Base-by-base conservation (phyloP, 352 stramenopile species). In the Globisporangium okanoganense region DNA sequence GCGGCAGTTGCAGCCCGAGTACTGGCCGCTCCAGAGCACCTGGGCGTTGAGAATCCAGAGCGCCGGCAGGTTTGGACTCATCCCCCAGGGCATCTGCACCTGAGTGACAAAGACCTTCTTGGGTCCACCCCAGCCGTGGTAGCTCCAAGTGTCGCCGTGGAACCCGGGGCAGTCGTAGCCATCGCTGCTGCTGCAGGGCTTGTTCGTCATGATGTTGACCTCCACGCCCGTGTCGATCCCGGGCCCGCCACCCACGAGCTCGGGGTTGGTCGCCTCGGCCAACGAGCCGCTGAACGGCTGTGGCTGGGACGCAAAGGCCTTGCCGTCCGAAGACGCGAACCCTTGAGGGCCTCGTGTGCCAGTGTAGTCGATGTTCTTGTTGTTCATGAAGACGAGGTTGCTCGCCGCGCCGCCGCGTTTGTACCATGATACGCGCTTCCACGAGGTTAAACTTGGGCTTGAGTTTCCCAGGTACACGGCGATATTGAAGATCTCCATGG, bases 341-440 rank as follows among this genome's bases (percentile, higher is more conserved):
- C 76, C 71, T 61, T 92, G 82, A 0, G 82, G 82, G 9, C 78
- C 72, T 53, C 78, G 73, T 13, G 49, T 4, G 33, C 61, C 59
- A n/a, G 58, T 45, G 5, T 85, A 90, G 63, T 89, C 82, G 10
- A 88, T 65, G 65, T 89, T 89, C 71, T 75, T 76, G 71, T 92
- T 92, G 76, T 86, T 86, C 74, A 92, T 74, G 64, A 92, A 92
- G 13, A 83, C 61, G 16, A 92, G 54, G 67, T 92, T 92, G 5
- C 74, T 70, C 1, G 66, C 69, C 7, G 58, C 61, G 27, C 66
- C 64, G 33, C 65, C 45, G 18, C 72, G 62, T 1, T 55, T 73
- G 70, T 85, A 92, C 16, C 61, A 87, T 14, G 82, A 92, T 10
- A 84, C 76, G 9, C 69, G 67, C 3, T 53, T 65, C 78, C 78